Base-by-base conservation (phyloP, 2,329 filamentous ascomycete species). In the Cladosporium velox region DNA sequence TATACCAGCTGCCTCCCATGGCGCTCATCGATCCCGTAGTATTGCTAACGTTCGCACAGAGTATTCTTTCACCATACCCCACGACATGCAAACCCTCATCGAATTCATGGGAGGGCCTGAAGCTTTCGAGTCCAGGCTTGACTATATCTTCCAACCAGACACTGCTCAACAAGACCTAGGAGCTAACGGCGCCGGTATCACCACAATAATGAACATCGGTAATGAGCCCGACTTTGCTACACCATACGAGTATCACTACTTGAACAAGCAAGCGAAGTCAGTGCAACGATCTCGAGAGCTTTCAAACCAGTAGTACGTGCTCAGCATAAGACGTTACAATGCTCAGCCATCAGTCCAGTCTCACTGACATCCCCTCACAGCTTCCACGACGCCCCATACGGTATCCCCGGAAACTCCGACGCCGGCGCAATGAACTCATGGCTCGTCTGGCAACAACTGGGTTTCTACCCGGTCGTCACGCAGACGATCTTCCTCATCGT, bases 401-500 rank as follows among this genome's bases (percentile, higher is more conserved):
- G 75, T 35, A 68, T 76, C 2, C 75, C 75, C 0, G 75, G 74
- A 24, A 77, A 76, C 63, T 70, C 66, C 14, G 75, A 77, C 63
- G 73, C 75, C 3, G 75, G 75, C n/a, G 74, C 74, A 1, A 62
- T 76, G 21, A 72, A 76, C 51, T 69, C 68, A 21, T 75, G 73
- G 73, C 64, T 74, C 38, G 62, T 76, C 26, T 76, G 74, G 74
- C 69, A 74, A 30, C 76, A 79, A 75, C 66, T 76, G 2, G 74
- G 74, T 1, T 65, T 76, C n/a, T 76, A 76, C 60, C 74, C 73
- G 8, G 70, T 76, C 5, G 73, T 75, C 1, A 75, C 73, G 0
- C 73, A 75, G 51, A 88, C 83, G 18, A 84, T 91, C 28, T 90
- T 90, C 75, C 62, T 73, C 11, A 59, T 74, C 49, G 65, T 62